Evolutionary conservation across 768 basidiomycete genomes (phyloP), one percentile per base, ranked within the genome.

Genomic region (Baorangia bicolor): DNA sequence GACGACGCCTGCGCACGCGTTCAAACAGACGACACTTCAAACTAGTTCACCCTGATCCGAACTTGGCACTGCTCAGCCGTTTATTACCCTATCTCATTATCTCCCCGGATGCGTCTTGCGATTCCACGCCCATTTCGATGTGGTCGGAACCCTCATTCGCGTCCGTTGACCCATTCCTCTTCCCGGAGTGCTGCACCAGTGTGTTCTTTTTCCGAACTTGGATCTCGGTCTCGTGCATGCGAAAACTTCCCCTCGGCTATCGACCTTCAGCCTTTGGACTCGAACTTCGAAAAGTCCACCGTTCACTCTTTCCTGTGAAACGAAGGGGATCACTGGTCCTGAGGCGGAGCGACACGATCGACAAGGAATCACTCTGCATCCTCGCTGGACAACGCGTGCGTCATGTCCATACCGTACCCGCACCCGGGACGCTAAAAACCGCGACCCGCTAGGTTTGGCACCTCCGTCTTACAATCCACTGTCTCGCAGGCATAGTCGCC

Each of bases 211-310:
- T 58, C 34, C 56, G 35, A 42, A 34, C 38, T 51, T 18, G 49
- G 52, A 51, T 49, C 61, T 55, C 37, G 61, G 57, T n/a, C 38
- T 59, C 49, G 45, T 44, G 61, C 52, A 54, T 55, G 61, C 46
- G 23, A 48, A n/a, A 5, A 6, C 11, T 47, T 23, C 23, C 31
- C 50, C 31, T 56, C 28, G 20, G 41, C 31, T 13, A 11, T 34
- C 18, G 23, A 25, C 33, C 13, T 49, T 51, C 18, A 8, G n/a
- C 55, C 34, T 21, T 49, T 46, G 30, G 38, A 42, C 55, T 57
- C 52, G 9, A 25, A 2, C 25, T 28, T 23, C 31, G 31, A 35
- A 27, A 13, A 23, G 2, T 30, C 12, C n/a, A 7, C 23, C 25
- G 4, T 12, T 10, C 2, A 30, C 33, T n/a, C 18, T 43, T 44